Conservation (phyloP, 306 rosid species). For the Coriaria nepalensis region DNA sequence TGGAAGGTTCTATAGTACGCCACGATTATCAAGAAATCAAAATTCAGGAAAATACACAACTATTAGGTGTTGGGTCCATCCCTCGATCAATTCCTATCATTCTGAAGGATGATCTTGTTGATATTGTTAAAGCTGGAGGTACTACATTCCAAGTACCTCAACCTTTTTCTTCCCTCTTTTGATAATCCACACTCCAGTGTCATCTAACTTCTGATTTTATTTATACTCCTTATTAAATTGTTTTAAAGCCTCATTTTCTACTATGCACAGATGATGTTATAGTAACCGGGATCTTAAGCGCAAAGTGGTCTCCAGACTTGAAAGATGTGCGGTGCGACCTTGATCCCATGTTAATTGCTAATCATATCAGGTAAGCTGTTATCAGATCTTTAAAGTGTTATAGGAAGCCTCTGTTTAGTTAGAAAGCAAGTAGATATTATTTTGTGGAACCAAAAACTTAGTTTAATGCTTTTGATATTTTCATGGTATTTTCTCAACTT, state of each 20-base stretch:
- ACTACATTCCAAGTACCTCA: slow-evolving; percentile 5
- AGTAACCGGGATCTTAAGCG: slow-evolving; percentile 78
- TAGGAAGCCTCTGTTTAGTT: too few relatives aligned
- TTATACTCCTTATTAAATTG: not conserved
- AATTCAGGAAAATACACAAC: slow-evolving; percentile 83
- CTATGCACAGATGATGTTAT: slow-evolving; percentile 52
- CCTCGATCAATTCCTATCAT: slow-evolving; percentile 87
- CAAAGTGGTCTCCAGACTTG: slow-evolving; percentile 90
- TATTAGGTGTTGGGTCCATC: slow-evolving; percentile 84
- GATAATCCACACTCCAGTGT: not conserved
- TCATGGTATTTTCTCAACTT: too few relatives aligned
- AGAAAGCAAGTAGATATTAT: too few relatives aligned
- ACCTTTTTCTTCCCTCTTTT: too few relatives aligned
- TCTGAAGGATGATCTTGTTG: slow-evolving; percentile 86
- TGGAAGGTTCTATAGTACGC: slow-evolving; percentile 67
- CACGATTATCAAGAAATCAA: slow-evolving; percentile 96
- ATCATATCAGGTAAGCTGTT: slow-evolving; percentile 51
- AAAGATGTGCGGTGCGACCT: slow-evolving; percentile 94
- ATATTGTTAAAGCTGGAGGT: slow-evolving; percentile 96
- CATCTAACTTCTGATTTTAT: too few relatives aligned
- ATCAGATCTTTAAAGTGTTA: slow-evolving; percentile 3
- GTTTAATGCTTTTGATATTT: too few relatives aligned
- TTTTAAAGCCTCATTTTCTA: not conserved
- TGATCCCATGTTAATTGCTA: slow-evolving; percentile 78
- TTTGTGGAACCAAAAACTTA: too few relatives aligned